A percentile compares a stretch with the other conserved stretches of the same genome.
These are phyloP conservation scores for Coprinopsis strossmayeri DNA, from an alignment of 768 basidiomycete genomes.

Conservation along the genomic window DNA sequence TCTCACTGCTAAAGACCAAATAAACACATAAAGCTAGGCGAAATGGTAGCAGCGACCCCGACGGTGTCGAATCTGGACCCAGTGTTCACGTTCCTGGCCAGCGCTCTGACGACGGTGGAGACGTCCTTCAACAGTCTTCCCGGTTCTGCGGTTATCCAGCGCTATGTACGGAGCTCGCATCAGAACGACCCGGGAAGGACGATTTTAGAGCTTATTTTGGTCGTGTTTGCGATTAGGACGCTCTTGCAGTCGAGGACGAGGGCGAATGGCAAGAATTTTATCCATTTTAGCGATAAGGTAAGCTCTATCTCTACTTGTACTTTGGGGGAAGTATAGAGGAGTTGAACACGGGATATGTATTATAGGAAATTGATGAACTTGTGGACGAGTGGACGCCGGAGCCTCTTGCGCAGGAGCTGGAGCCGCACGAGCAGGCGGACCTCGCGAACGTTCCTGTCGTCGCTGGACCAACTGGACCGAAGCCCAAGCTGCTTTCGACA, in stretches of 20 bases:
- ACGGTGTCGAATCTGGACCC: slow-evolving; percentile 29
- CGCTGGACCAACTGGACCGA: slow-evolving; percentile 73
- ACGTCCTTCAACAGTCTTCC: slow-evolving; percentile 68
- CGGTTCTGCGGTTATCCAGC: slow-evolving; percentile 76
- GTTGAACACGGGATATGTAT: background rate
- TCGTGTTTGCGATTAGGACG: slow-evolving; percentile 85
- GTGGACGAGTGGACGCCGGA: slow-evolving; percentile 95
- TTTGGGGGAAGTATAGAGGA: background rate
- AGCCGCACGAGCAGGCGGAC: slow-evolving; percentile 54
- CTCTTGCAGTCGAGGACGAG: slow-evolving; percentile 86
- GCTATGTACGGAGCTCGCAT: slow-evolving; percentile 92
- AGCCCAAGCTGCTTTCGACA: slow-evolving; percentile 65
- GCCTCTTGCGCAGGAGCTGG: slow-evolving; percentile 62
- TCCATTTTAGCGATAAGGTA: slow-evolving; percentile 88
- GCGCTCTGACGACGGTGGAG: slow-evolving; percentile 53
- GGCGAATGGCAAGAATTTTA: slow-evolving; percentile 82
- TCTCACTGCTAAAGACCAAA: background rate
- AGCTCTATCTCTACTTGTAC: slow-evolving; percentile 12
- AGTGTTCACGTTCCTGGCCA: slow-evolving; percentile 60
- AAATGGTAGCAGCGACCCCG: background rate
- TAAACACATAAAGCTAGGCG: background rate
- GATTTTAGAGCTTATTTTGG: slow-evolving; percentile 79
- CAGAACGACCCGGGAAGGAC: slow-evolving; percentile 94
- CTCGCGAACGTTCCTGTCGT: slow-evolving; percentile 74
- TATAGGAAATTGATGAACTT: slow-evolving; percentile 91